Evolutionary conservation across 352 stramenopile species (phyloP).

Genomic region (Pilasporangium apinafurcum): DNA sequence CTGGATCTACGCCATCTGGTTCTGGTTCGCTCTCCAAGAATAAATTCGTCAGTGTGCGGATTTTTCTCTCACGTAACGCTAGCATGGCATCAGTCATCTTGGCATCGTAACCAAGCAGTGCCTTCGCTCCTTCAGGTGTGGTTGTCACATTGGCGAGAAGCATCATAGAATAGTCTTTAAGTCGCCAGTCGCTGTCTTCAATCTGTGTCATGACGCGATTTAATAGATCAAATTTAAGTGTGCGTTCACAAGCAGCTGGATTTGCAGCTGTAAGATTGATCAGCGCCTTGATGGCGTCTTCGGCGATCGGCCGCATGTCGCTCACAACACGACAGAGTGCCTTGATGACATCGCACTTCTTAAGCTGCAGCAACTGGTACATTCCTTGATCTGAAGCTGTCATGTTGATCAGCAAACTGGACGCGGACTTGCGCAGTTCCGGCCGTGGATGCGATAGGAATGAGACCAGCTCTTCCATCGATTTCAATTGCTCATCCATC

Average conservation of each 20-base stretch:
- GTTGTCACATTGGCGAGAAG: conserved; percentile 80
- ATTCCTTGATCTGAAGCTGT: conserved; percentile 77
- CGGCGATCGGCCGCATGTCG: conserved; percentile 76
- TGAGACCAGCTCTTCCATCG: conserved; percentile 74
- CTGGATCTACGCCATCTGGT: conserved; percentile 60
- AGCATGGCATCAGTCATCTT: conserved; percentile 36
- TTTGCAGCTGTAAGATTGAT: conserved; percentile 84
- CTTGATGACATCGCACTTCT: conserved; percentile 68
- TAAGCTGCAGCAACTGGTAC: conserved; percentile 67
- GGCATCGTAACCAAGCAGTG: conserved; percentile 55
- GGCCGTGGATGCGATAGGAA: conserved; percentile 80
- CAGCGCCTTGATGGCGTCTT: conserved; percentile 82
- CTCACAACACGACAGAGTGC: conserved; percentile 75
- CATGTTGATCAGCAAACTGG: conserved; percentile 75
- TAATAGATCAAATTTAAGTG: conserved; percentile 75
- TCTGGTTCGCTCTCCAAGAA: conserved; percentile 75
- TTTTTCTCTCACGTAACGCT: conserved; percentile 71
- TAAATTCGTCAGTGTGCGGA: conserved; percentile 59
- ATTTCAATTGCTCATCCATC: conserved; percentile 52
- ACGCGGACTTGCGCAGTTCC: conserved; percentile 81
- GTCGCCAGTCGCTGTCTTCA: conserved; percentile 73
- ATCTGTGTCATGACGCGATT: conserved; percentile 84
- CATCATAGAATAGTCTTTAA: conserved; percentile 87
- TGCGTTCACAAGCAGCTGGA: conserved; percentile 51
- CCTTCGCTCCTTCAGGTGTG: conserved; percentile 53